Evolutionary conservation across 2,329 filamentous ascomycete genomes (phyloP), one percentile per base, ranked within the genome.

Genomic region (Colletotrichum noveboracense): DNA sequence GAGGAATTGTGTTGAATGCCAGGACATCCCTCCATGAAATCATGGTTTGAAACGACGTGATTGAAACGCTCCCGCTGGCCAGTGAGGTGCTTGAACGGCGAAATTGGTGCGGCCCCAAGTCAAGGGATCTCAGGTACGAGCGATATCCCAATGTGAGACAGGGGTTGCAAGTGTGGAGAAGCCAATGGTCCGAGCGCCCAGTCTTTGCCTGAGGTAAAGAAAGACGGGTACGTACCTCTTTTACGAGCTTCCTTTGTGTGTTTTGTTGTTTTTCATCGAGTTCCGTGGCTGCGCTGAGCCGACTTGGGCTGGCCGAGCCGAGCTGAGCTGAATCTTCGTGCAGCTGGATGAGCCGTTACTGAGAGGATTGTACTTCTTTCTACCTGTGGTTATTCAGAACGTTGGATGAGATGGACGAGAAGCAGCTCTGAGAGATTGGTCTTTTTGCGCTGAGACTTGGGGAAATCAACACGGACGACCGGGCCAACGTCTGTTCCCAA

Each of bases 41-140:
- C 70, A 62, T 28, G 56, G 36, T 64, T 73, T 74, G 74, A 70
- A 76, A 76, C 71, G 71, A 75, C 55, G 66, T 56, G 71, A 76
- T 75, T 71, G 71, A 75, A 76, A 76, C 64, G 74, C 56, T 66
- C 24, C 70, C 32, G 43, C 58, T 61, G 36, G 58, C 73, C 73
- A 75, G 70, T 75, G 56, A 75, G 43, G 62, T 66, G 62, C 72
- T 71, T 71, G 69, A 34, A 71, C 16, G 69, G 55, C 72, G 69
- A 75, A 67, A 64, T 64, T 67, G 38, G 38, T 67, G 69, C 56
- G 58, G 58, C 68, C 38, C 67, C 38, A 64, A 65, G 60, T 65
- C 36, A 56, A 67, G 38, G 32, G 56, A 68, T 62, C 70, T 73
- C 70, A 73, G 34, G 56, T 72, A 64, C 68, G 55, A 72, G 65